phyloP scores from a whole-genome alignment of 176 grass and related monocot genomes.

The Eleusine coracana region DNA sequence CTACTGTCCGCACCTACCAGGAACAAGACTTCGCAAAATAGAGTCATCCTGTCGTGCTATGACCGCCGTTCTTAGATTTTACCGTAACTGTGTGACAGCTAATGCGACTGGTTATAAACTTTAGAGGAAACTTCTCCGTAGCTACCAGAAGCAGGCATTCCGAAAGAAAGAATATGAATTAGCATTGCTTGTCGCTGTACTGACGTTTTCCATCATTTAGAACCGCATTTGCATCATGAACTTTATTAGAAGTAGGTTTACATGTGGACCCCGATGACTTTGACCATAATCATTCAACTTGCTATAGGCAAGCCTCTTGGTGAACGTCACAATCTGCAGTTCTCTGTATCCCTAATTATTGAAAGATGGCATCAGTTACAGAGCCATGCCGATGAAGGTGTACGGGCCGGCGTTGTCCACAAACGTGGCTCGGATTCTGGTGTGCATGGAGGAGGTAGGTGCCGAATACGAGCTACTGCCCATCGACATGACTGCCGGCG shows the following conservation, averaged over 20 bases:
- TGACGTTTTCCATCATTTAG: not conserved
- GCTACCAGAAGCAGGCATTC: too few species aligned
- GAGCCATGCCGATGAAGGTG: slow-evolving; percentile 39
- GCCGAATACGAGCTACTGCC: slow-evolving; percentile 47
- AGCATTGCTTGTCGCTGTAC: not conserved
- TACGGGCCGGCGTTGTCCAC: slow-evolving; percentile 36
- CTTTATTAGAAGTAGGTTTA: not conserved
- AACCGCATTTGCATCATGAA: not conserved
- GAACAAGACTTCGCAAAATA: too few species aligned
- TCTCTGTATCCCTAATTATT: too few species aligned
- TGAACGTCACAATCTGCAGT: not conserved
- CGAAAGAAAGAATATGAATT: not conserved
- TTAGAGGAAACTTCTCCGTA: not conserved
- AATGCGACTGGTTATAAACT: not conserved
- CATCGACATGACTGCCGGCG: slow-evolving; percentile 42
- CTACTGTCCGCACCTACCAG: too few species aligned
- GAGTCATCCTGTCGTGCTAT: not conserved
- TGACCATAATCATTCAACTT: not conserved
- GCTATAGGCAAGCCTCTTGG: not conserved
- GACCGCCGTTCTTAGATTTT: not conserved
- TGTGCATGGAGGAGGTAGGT: slow-evolving; percentile 47
- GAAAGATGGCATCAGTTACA: too few species aligned
- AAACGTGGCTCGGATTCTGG: slow-evolving; percentile 33
- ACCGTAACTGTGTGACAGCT: not conserved
- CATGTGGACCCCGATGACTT: not conserved